Evolutionary conservation across 306 rosid genomes (phyloP), one percentile per base, ranked within the genome.

Genomic region (Inga laurina): DNA sequence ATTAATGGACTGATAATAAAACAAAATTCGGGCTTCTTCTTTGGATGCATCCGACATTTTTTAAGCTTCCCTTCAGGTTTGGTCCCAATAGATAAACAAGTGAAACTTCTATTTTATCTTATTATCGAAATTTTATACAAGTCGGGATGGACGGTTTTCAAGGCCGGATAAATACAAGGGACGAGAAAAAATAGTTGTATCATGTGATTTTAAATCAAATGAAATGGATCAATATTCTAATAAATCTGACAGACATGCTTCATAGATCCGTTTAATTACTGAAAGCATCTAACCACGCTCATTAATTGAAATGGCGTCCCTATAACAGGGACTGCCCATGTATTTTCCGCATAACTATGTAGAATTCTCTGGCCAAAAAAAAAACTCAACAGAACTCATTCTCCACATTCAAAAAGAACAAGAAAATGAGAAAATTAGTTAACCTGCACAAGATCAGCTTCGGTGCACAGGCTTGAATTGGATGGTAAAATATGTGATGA

Each of bases 101-200:
- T 89, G 94, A 93, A 93, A 90, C 93, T 93, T 92, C 90, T 89
- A 84, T 84, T 88, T 93, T 88, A 93, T 93, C 92, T 87, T 92
- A 89, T 83, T 89, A 51, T 84, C 81, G 52, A 90, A 80, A 61
- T 35, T 81, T 84, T 82, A 75, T 80, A 78, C 86, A 56, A 75
- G 86, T 78, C 89, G 84, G 88, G 74, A 16, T 78, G 86, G 82
- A 35, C 82, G 66, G 73, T 79, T 81, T 85, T 87, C 83, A 85
- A 84, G 72, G 88, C 82, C 88, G 79, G n/a, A 85, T 82, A 46
- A 84, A 35, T 12, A 69, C 49, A 45, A 88, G 75, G 75, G 75
- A 75, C 83, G 62, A 48, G 75, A 56, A 49, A 49, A 59, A 79
- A 76, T 64, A 62, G 81, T 52, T 76, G 45, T 56, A 82, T 39